Evolutionary conservation across 345 rosid genomes (phyloP), one percentile per base, ranked within the genome.

Genomic region (Rhizophora apiculata): DNA sequence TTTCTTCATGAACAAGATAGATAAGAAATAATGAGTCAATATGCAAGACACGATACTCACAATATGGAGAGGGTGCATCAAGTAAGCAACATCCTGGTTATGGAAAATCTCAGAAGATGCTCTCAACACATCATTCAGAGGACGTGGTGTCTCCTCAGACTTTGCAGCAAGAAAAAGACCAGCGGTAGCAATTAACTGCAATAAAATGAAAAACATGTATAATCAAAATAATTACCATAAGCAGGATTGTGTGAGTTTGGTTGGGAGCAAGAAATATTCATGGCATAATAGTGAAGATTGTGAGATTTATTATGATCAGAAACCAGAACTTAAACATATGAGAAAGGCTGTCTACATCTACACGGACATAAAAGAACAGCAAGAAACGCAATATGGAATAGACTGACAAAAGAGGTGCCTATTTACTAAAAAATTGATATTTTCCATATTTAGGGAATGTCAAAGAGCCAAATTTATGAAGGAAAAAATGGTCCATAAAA

Each of bases 71-170:
- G 82, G 31, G 72, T 83, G 86, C n/a, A 90, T 86, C 79, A 87
- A 75, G 67, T 82, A 74, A 73, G 85, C 61, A 66, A 86, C 67
- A 70, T 87, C 88, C 81, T 85, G 92, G 78, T 85, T 89, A 70
- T 89, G 92, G 52, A 68, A 80, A 70, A 87, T 81, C 72, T 89
- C 91, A 73, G 84, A 86, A 32, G 89, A 84, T 32, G 70, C 80
- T 68, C 81, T 82, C 80, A 87, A 34, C 19, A 87, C 85, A 74
- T 83, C 78, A 72, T 83, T 89, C 76, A 89, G 64, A 66, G 93
- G 89, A 29, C 91, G 87, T 20, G 96, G 84, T 21, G 96, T 89
- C 88, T 89, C 96, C 87, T 89, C 96, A 0, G 86, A 86, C 78
- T 89, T 89, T 24, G 96, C 84, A 75, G 93, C 84, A 54, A 89